Evolutionary conservation across 768 basidiomycete genomes (phyloP), one percentile per base, ranked within the genome.

Genomic region (Trametes villosa): DNA sequence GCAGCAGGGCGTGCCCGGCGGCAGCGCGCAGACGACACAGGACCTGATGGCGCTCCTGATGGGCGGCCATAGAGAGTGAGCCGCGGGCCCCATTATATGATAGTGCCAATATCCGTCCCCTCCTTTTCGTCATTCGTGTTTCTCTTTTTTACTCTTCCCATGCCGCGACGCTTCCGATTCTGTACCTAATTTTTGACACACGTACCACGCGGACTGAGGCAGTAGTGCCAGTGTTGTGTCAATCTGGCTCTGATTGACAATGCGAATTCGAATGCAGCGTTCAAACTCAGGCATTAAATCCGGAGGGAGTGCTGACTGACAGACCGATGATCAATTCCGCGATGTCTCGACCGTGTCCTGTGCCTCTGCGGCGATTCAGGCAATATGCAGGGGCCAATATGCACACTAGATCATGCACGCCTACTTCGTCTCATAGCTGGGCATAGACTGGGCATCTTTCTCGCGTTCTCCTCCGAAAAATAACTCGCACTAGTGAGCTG

Each of bases 41-140:
- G 91, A 94, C 70, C 76, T 94, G 65, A 92, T 94, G 87, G 86
- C 91, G 45, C 80, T 94, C 60, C 82, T 94, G 63, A 87, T 94
- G 89, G 88, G 86, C 53, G 88, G 87, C 56, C 86, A 83, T 65
- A 78, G 89, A 74, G 88, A 91, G 66, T 91, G 76, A 85, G 53
- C 50, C 26, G 20, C n/a, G 26, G 44, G n/a, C 44, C 41, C 46
- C 50, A 27, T 29, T 12, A 47, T 33, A 60, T 22, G 52, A 60
- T 54, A 47, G 36, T 53, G 51, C 54, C 42, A 46, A 36, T 57
- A 57, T 47, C 38, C 45, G 42, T 42, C 49, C 49, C 40, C 27
- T 49, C 36, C 22, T 53, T 52, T 41, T 31, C 12, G 24, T 34
- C 49, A 44, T 13, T n/a, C 40, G 20, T 29, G 30, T 31, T 24